Percentiles rank a stretch among this genome's conserved stretches.
Evolutionary conservation across 1,284 basidiomycete species (phyloP).

Genomic region (Apiotrichum gamsii): DNA sequence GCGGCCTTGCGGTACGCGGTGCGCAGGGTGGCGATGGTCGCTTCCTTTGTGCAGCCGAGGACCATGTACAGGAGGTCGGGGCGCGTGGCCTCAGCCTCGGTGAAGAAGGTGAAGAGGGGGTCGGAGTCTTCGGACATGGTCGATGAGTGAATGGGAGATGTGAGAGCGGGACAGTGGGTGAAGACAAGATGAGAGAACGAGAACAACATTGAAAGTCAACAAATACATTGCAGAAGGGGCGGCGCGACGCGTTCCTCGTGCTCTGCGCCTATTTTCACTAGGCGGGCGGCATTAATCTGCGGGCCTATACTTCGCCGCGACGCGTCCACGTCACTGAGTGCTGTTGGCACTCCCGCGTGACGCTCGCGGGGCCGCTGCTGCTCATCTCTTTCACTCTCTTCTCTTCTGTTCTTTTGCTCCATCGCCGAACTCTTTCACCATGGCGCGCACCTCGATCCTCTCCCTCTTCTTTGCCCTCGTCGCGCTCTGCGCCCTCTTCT

Average conservation of each 20-base stretch:
- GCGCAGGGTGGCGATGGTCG: constrained; percentile 63
- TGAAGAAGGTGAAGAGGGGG: constrained; percentile 71
- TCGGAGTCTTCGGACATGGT: constrained; percentile 59
- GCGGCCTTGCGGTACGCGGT: constrained; percentile 79
- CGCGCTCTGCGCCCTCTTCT: constrained; percentile 53
- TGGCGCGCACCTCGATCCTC: constrained; percentile 57
- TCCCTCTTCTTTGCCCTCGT: constrained; percentile 62
- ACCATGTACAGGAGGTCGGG: constrained; percentile 59
- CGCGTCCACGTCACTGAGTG: too few species aligned
- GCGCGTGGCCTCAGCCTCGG: constrained; percentile 52
- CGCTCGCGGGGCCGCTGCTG: too few species aligned
- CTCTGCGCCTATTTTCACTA: too few species aligned
- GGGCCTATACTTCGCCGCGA: too few species aligned
- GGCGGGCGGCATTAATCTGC: too few species aligned
- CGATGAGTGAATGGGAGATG: neutral
- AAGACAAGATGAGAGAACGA: neutral
- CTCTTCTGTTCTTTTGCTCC: neutral
- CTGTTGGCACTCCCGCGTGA: too few species aligned
- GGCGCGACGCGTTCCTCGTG: too few species aligned
- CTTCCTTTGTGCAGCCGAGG: constrained; percentile 55
- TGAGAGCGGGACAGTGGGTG: neutral
- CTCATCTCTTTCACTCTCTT: too few species aligned
- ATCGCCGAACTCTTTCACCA: constrained; percentile 15
- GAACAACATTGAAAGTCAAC: neutral
- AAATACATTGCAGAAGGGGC: too few species aligned